phyloP scores from a whole-genome alignment of 768 basidiomycete genomes.

The Lactifluus subvellereus region DNA sequence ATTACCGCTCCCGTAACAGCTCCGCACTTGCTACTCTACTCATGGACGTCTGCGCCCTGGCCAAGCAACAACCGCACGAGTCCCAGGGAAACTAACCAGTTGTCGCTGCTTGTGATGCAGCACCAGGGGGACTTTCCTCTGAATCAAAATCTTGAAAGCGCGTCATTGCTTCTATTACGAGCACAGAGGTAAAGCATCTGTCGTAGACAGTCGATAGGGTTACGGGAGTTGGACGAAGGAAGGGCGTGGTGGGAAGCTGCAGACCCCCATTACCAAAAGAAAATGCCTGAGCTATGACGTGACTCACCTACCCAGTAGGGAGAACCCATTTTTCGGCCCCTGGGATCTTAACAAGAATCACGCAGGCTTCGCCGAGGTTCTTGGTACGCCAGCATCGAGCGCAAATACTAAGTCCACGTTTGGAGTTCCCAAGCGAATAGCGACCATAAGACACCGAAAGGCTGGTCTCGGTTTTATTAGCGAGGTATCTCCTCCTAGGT shows the following conservation, averaged over 20 bases:
- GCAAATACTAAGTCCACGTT: no score
- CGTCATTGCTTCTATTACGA: background rate
- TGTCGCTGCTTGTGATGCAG: no score
- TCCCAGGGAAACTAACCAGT: no score
- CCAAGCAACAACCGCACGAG: conserved; percentile 1
- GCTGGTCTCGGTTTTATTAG: no score
- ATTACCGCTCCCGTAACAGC: background rate
- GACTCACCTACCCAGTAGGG: no score
- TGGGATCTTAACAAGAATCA: no score
- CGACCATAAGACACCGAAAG: background rate
- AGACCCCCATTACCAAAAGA: background rate
- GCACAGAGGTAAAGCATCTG: background rate
- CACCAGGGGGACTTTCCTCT: no score
- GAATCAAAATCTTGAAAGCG: no score
- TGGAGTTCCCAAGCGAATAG: background rate
- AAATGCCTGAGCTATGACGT: background rate
- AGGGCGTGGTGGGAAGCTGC: background rate
- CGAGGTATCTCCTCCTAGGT: background rate
- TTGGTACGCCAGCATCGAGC: no score
- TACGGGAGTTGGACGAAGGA: no score
- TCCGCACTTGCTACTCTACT: conserved; percentile 4
- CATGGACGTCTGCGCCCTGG: conserved; percentile 5
- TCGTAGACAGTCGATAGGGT: background rate
- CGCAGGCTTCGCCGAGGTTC: no score
- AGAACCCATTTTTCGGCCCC: no score